Evolutionary conservation across 2,329 filamentous ascomycete genomes (phyloP).

Genomic region (Rhinocladiella mackenziei): DNA sequence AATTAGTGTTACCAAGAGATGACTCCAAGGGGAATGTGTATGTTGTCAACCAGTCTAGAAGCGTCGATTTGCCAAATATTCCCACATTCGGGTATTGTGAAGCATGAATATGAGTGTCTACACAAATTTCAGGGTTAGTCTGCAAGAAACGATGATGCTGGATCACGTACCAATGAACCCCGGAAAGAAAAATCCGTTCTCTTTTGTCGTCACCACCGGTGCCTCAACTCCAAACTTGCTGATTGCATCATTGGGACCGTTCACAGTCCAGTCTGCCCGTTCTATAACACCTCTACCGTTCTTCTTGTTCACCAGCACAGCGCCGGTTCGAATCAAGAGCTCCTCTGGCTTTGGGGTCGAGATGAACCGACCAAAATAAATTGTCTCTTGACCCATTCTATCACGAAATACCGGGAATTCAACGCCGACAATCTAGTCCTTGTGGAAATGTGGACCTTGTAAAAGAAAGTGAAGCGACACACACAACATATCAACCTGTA

Average conservation of each 20-base stretch:
- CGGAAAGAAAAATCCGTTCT: conserved; percentile 32
- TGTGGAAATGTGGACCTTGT: not conserved
- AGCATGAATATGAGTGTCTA: conserved; percentile 93
- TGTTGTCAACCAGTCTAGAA: conserved; percentile 86
- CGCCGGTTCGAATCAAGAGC: conserved; percentile 25
- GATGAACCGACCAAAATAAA: conserved; percentile 30
- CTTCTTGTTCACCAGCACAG: conserved; percentile 25
- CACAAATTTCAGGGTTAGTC: no score
- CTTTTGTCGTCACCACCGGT: conserved; percentile 17
- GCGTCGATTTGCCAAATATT: conserved; percentile 87
- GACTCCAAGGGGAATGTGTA: conserved; percentile 95
- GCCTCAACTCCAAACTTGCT: conserved; percentile 23
- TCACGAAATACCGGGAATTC: not conserved
- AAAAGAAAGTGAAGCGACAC: not conserved
- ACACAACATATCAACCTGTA: no score
- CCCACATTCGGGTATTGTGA: conserved; percentile 92
- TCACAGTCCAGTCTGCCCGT: conserved; percentile 27
- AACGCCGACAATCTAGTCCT: not conserved
- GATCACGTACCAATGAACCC: conserved; percentile 30
- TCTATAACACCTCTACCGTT: conserved; percentile 26
- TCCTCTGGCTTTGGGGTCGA: conserved; percentile 25
- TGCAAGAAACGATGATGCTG: not conserved
- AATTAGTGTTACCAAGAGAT: conserved; percentile 53
- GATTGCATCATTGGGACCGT: conserved; percentile 17
- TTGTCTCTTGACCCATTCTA: conserved; percentile 13